Evolutionary conservation across 306 rosid species (phyloP), one percentile per base, ranked within the genome.

Genomic region (Argentina anserina): DNA sequence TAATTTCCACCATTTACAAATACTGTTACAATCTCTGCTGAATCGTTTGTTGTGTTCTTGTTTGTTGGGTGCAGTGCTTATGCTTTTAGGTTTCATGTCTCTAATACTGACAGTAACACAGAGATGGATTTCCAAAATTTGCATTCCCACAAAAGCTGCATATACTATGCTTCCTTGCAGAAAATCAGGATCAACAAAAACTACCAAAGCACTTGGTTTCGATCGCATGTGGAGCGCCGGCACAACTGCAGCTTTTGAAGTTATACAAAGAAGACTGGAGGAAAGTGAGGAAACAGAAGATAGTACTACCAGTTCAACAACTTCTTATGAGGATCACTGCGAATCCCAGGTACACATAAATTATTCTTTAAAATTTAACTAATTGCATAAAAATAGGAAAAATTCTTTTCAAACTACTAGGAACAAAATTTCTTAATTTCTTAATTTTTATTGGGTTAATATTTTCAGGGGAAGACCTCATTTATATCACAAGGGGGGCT

Each of bases 81-180:
- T 83, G 46, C 67, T 82, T 13, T 74, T 87, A 59, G 92, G 92
- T 7, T 85, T 87, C 25, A 85, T 85, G 87, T 87, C 92, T 3
- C 81, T 87, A 17, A 62, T 78, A 3, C 58, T 87, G 73, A 63
- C 87, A 15, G 92, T 69, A 55, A 76, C 87, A 59, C 92, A 87
- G 64, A 80, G 75, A 56, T 65, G 75, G 12, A 75, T 87, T 49
- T 70, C 89, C 36, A 85, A 60, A 64, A 81, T 87, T 20, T 87
- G 92, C 78, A 47, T 87, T 47, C 75, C 92, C 55, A 81, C 47
- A 6, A 59, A 66, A 26, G 46, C 77, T 17, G 87, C 86, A 14
- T 12, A 76, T 42, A 76, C 78, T 13, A 85, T 87, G 89, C 89
- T 85, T 77, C 92, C 92, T 36, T 87, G 92, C 82, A 79, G 67